These are phyloP conservation scores for Gentiana macrophylla DNA, from an alignment of 257 asterid genomes.

Conservation along the genomic window DNA sequence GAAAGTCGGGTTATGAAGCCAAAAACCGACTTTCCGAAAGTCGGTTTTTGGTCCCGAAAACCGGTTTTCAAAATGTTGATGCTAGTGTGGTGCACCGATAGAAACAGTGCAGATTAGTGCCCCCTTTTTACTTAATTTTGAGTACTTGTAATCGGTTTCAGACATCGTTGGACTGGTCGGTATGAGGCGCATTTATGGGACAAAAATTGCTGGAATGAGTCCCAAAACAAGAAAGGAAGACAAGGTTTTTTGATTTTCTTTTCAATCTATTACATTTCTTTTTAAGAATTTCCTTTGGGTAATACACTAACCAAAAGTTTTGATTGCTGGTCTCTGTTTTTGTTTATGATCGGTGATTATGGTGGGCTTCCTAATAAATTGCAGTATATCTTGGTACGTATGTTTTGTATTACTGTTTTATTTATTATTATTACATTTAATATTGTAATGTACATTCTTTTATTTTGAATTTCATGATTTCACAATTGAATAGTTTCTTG, in stretches of 20 bases:
- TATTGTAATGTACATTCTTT: background rate
- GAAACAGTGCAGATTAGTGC: too few relatives aligned
- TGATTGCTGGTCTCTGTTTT: constrained; percentile 2
- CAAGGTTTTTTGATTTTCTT: constrained; percentile 43
- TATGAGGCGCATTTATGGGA: constrained; percentile 99
- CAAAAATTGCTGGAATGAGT: constrained; percentile 91
- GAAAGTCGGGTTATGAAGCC: too few relatives aligned
- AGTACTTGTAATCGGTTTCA: constrained; percentile 12
- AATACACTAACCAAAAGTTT: background rate
- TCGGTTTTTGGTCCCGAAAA: too few relatives aligned
- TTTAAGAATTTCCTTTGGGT: background rate
- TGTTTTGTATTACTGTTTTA: background rate
- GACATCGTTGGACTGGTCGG: constrained; percentile 98
- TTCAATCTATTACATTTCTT: background rate
- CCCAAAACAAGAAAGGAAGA: constrained; percentile 92
- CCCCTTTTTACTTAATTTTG: too few relatives aligned
- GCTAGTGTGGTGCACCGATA: too few relatives aligned
- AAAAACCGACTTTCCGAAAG: too few relatives aligned
- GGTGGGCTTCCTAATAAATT: constrained; percentile 32
- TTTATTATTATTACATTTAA: background rate
- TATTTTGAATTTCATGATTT: background rate
- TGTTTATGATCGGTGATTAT: constrained; percentile 1
- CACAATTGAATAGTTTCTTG: constrained; percentile 4
- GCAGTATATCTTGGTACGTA: constrained; percentile 91
- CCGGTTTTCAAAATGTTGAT: too few relatives aligned